These are phyloP conservation scores for Toxoplasma gondii DNA, from an alignment of 169 alveolate genomes.

Conservation along the genomic window DNA sequence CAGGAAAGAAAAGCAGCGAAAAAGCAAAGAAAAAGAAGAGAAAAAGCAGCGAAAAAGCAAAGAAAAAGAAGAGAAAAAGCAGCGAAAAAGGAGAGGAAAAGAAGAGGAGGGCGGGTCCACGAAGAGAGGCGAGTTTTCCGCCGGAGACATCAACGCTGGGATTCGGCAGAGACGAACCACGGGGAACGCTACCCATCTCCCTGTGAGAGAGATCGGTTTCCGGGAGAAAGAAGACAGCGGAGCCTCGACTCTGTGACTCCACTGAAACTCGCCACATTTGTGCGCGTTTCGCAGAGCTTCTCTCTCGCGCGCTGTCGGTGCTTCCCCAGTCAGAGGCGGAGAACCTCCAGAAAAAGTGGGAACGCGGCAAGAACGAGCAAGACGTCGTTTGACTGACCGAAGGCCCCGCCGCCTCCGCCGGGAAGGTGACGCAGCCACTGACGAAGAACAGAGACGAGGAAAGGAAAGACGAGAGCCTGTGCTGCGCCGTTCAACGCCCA, in stretches of 20 bases:
- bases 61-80: background rate
- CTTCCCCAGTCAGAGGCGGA: too few relatives aligned
- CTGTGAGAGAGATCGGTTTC: background rate
- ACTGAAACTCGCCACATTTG: too few relatives aligned
- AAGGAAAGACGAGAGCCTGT: slow-evolving; percentile 67
- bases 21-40: background rate
- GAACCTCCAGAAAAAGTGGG: too few relatives aligned
- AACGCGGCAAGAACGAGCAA: too few relatives aligned
- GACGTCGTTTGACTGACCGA: slow-evolving; percentile 29
- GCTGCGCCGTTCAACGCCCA: slow-evolving; percentile 76
- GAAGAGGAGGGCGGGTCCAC: too few relatives aligned
- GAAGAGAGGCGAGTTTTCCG: too few relatives aligned
- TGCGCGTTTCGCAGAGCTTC: too few relatives aligned
- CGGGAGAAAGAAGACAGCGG: too few relatives aligned
- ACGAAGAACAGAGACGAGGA: slow-evolving; percentile 39
- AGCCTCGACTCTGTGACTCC: too few relatives aligned
- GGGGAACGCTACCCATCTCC: background rate
- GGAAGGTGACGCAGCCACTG: slow-evolving; percentile 43
- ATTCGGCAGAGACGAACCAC: background rate
- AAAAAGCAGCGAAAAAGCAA: background rate
- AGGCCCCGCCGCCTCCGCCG: slow-evolving; percentile 62
- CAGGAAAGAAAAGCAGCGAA: background rate
- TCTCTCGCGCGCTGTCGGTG: too few relatives aligned
- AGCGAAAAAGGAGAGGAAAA: too few relatives aligned
- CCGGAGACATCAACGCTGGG: too few relatives aligned